phyloP scores from a whole-genome alignment of 2,329 filamentous ascomycete genomes.

The Talaromyces sp. region DNA sequence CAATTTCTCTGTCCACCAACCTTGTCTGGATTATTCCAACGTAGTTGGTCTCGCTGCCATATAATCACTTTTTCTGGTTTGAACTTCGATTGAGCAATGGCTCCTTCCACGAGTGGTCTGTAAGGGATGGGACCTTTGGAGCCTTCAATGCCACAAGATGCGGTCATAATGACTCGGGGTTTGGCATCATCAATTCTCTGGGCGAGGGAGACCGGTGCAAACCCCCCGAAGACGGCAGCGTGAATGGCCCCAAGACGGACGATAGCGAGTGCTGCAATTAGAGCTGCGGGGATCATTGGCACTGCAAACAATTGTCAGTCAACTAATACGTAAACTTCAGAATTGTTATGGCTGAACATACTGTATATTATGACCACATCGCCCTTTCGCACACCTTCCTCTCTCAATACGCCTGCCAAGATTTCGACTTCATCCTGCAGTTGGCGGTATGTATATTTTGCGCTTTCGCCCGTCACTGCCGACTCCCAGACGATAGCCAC shows the following conservation, averaged over 20 bases:
- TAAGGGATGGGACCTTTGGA: conserved; percentile 76
- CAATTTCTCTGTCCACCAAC: conserved; percentile 70
- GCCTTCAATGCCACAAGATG: conserved; percentile 88
- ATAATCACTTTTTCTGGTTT: conserved; percentile 72
- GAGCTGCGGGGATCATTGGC: conserved; percentile 89
- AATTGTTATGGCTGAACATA: conserved; percentile 41
- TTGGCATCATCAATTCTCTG: conserved; percentile 82
- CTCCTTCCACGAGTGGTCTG: conserved; percentile 69
- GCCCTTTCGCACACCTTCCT: conserved; percentile 76
- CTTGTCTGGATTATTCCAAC: conserved; percentile 68
- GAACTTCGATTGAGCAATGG: conserved; percentile 62
- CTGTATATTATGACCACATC: conserved; percentile 90
- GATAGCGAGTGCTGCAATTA: conserved; percentile 81
- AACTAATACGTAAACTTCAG: neutral
- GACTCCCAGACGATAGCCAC: conserved; percentile 84
- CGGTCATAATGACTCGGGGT: conserved; percentile 74
- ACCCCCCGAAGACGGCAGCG: conserved; percentile 89
- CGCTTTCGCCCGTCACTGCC: conserved; percentile 71
- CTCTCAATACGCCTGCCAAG: conserved; percentile 74
- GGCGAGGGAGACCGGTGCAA: conserved; percentile 73
- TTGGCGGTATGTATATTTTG: conserved; percentile 69
- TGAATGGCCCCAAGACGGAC: conserved; percentile 82
- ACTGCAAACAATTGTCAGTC: conserved; percentile 49
- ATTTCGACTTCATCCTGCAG: conserved; percentile 76
- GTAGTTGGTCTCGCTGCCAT: conserved; percentile 75